phyloP scores from a whole-genome alignment of 495 filamentous ascomycete genomes.

The Penicillium paxilli region DNA sequence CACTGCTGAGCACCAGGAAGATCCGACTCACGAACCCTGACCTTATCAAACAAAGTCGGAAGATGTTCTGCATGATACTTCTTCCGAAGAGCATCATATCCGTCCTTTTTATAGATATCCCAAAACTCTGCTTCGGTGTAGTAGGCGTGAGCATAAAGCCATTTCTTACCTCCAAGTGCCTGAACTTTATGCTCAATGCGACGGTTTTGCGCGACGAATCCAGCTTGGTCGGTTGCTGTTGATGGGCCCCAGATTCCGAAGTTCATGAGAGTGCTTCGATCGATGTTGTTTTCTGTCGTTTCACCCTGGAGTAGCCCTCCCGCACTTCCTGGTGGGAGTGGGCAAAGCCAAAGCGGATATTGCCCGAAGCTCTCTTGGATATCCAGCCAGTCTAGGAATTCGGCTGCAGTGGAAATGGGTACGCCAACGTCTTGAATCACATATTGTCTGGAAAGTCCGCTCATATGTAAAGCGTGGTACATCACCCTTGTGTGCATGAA shows the following conservation, averaged over 20 bases:
- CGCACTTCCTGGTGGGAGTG: slow-evolving; percentile 18
- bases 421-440: slow-evolving; percentile 61
- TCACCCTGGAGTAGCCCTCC: slow-evolving; percentile 23
- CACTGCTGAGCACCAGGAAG: slow-evolving; percentile 11
- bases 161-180: slow-evolving; percentile 65
- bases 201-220: slow-evolving; percentile 59
- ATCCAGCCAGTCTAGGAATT: slow-evolving; percentile 51
- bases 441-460: slow-evolving; percentile 44
- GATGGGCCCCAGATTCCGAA: slow-evolving; percentile 56
- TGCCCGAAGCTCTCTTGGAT: slow-evolving; percentile 42
- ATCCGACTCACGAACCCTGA: slow-evolving; percentile 33
- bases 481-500: slow-evolving; percentile 57
- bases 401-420: slow-evolving; percentile 41
- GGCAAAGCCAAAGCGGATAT: slow-evolving; percentile 63
- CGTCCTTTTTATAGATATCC: slow-evolving; percentile 46
- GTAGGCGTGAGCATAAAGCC: slow-evolving; percentile 59
- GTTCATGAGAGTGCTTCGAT: slow-evolving; percentile 45
- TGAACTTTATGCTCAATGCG: slow-evolving; percentile 63
- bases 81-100: slow-evolving; percentile 47
- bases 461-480: slow-evolving; percentile 56
- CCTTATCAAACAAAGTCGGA: slow-evolving; percentile 55
- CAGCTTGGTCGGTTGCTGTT: slow-evolving; percentile 11
- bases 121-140: slow-evolving; percentile 57
- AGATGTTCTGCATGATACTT: slow-evolving; percentile 52
- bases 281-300: background rate